These are phyloP conservation scores for Cutaneotrichosporon cavernicola DNA, from an alignment of 1,284 basidiomycete species.

Conservation along the genomic window DNA sequence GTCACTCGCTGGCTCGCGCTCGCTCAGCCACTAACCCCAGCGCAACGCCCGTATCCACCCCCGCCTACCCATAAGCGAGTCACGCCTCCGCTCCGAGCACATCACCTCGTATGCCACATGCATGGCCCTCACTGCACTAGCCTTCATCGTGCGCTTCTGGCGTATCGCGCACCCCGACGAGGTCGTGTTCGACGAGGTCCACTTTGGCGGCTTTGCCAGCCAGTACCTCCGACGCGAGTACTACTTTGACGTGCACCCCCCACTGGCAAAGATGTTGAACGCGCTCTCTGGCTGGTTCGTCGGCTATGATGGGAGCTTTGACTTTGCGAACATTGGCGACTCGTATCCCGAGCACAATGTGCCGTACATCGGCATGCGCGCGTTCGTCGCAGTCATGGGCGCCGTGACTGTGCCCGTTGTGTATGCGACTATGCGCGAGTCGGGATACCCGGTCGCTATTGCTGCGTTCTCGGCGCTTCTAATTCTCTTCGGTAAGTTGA, in stretches of 20 bases:
- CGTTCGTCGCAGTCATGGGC: conserved; percentile 85
- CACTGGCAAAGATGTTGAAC: conserved; percentile 88
- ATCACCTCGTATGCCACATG: conserved; percentile 39
- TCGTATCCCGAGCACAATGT: conserved; percentile 71
- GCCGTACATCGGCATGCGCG: conserved; percentile 90
- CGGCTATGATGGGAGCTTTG: conserved; percentile 90
- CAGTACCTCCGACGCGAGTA: conserved; percentile 89
- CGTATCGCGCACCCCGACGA: conserved; percentile 90
- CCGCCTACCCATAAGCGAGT: conserved; percentile 21
- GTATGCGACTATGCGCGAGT: conserved; percentile 96
- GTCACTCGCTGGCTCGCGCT: neutral
- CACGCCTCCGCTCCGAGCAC: conserved; percentile 32
- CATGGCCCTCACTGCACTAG: conserved; percentile 63
- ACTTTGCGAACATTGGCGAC: conserved; percentile 94
- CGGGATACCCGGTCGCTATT: conserved; percentile 86
- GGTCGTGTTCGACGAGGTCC: conserved; percentile 96
- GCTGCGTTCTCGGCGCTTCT: conserved; percentile 82
- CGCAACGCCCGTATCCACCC: neutral
- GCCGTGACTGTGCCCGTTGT: conserved; percentile 86
- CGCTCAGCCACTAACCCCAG: conserved; percentile 6
- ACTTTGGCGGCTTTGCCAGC: conserved; percentile 85
- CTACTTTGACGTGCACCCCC: conserved; percentile 99
- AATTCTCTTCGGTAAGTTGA: conserved; percentile 76
- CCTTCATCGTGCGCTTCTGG: conserved; percentile 82
- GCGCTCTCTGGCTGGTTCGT: conserved; percentile 93